Evolutionary conservation across 805 yeast species (phyloP).

Genomic region (Saccharomycopsis capsularis): DNA sequence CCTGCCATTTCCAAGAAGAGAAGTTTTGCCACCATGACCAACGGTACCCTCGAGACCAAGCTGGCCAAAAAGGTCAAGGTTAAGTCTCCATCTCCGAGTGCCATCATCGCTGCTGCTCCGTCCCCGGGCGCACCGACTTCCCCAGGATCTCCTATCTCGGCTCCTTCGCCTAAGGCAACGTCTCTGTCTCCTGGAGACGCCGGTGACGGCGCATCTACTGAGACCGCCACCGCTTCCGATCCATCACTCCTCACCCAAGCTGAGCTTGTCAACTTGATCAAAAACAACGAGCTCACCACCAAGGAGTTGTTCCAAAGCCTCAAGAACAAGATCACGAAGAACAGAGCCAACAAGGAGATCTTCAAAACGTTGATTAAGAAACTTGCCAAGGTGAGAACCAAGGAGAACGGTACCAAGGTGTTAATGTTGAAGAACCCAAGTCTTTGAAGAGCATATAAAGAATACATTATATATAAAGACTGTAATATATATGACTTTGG

Average conservation of each 20-base stretch:
- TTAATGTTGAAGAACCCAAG: constrained; percentile 15
- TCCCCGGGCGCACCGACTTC: constrained; percentile 4
- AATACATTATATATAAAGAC: no score
- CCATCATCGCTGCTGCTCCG: no score
- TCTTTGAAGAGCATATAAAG: no score
- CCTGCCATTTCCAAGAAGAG: constrained; percentile 45
- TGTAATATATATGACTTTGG: no score
- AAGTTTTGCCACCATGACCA: constrained; percentile 25
- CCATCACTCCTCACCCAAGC: constrained; percentile 51
- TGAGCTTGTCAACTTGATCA: constrained; percentile 62
- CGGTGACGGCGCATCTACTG: constrained; percentile 1
- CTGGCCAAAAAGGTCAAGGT: constrained; percentile 9
- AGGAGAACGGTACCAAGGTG: constrained; percentile 31
- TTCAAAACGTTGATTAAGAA: constrained; percentile 53
- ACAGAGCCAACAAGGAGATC: constrained; percentile 55
- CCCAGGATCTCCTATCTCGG: constrained; percentile 16
- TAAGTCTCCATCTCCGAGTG: constrained; percentile 21
- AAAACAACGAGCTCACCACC: constrained; percentile 39
- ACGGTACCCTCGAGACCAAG: constrained; percentile 27
- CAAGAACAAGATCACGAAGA: constrained; percentile 54
- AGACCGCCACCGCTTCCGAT: constrained; percentile 15
- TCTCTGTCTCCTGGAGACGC: constrained; percentile 10
- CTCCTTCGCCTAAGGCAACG: constrained; percentile 8
- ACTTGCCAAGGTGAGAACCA: constrained; percentile 41
- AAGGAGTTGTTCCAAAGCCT: constrained; percentile 56